Evolutionary conservation across 78 protist genomes (phyloP).

Genomic region (Pigoraptor vietnamica): DNA sequence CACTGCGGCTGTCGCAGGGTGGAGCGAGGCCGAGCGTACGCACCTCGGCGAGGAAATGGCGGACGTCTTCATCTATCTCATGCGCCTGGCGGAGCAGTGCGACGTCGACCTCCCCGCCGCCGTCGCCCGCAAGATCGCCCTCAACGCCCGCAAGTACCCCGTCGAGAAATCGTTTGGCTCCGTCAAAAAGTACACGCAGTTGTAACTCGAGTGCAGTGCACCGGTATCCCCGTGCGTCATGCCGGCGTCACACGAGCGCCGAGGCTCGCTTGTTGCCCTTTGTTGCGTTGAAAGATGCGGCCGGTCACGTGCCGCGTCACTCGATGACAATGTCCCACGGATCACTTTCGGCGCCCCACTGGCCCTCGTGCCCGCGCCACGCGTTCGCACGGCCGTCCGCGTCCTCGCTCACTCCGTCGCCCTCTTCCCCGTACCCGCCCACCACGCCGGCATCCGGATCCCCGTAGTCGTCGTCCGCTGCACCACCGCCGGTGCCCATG

Average conservation of each 20-base stretch:
- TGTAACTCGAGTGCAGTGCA: neutral
- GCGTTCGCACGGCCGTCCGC: no score
- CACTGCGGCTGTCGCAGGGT: no score
- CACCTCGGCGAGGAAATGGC: slow-evolving; percentile 40
- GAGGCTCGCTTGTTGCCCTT: neutral
- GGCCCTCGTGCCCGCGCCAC: no score
- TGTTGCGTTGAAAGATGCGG: neutral
- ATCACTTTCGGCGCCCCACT: no score
- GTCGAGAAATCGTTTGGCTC: neutral
- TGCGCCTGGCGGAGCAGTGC: slow-evolving; percentile 37
- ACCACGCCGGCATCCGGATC: neutral
- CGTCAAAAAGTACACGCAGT: neutral
- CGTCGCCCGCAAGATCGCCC: slow-evolving; percentile 1
- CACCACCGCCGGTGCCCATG: neutral
- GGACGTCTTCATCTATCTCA: slow-evolving; percentile 46
- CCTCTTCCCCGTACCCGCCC: no score
- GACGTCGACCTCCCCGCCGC: slow-evolving; percentile 41
- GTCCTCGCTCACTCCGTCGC: no score
- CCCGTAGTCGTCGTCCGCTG: neutral
- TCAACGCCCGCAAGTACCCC: slow-evolving; percentile 30
- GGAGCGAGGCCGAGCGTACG: slow-evolving; percentile 2
- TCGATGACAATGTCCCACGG: no score
- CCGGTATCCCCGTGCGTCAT: no score
- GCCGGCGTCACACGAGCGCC: no score
- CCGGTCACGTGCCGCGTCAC: no score